Conservation (phyloP, 257 asterid genomes). For the Lantana camara region DNA sequence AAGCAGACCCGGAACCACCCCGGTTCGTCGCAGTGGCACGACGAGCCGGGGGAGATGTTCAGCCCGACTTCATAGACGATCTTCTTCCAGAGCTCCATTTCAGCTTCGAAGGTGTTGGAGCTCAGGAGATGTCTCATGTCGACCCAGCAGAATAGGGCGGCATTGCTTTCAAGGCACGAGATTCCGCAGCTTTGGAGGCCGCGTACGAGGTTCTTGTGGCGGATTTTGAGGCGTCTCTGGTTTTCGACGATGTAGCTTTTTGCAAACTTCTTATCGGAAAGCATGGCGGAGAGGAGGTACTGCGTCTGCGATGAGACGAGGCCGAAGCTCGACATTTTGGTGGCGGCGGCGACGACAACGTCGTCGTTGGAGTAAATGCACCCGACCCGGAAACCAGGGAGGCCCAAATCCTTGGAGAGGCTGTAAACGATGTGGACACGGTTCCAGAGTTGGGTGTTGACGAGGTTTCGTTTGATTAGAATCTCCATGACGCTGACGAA, state of each 20-base stretch:
- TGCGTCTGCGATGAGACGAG: constrained; percentile 65
- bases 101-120: constrained; percentile 46
- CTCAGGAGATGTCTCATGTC: constrained; percentile 53
- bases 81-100: constrained; percentile 63
- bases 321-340: constrained; percentile 73
- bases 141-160: constrained; percentile 64
- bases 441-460: constrained; percentile 30
- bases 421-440: constrained; percentile 68
- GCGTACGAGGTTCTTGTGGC: constrained; percentile 41
- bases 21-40: constrained; percentile 68
- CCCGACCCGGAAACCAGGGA: constrained; percentile 74
- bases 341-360: constrained; percentile 48
- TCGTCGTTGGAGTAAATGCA: constrained; percentile 56
- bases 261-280: constrained; percentile 51
- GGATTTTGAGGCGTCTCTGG: constrained; percentile 42
- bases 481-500: constrained; percentile 54
- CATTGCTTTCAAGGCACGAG: constrained; percentile 54
- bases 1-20: constrained; percentile 74
- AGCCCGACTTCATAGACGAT: constrained; percentile 54
- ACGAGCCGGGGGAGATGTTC: constrained; percentile 70
- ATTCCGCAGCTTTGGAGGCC: constrained; percentile 46
- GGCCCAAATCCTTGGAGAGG: constrained; percentile 61
- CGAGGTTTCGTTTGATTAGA: constrained; percentile 19
- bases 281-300: constrained; percentile 52
- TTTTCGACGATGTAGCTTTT: constrained; percentile 43